Base-by-base conservation (phyloP, 805 yeast species). In the Scheffersomyces coipomensis region DNA sequence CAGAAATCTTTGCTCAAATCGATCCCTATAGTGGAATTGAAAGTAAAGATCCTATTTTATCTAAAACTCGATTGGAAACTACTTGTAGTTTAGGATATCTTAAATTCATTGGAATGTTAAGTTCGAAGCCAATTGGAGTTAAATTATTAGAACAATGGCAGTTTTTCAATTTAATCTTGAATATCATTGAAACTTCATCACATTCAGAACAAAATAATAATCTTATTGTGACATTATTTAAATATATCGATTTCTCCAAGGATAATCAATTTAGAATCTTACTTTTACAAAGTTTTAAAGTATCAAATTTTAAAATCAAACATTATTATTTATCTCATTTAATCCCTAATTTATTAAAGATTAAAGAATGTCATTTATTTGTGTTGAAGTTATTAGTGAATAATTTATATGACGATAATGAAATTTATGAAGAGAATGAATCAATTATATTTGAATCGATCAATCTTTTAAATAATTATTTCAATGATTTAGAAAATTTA, bases 1-100 rank as follows among this genome's bases (percentile, higher is more conserved):
- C 95, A 0, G 97, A 93, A 49, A 82, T 95, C 36, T 68, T 91
- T 30, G 93, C 93, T 0, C 96, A 87, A 58, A 66, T 87, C 16
- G 95, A 86, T 52, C 91, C 91, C 0, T 73, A 69, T 55, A 82
- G 89, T 54, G 95, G 95, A 0, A 76, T 88, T 23, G 64, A 73
- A 3, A 80, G 93, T 0, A 63, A 75, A 2, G 91, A 85, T 34
- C 93, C 96, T 11, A 74, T 91, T 2, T 78, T 91, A 40, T 78
- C 88, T 2, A 71, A 68, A 30, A 63, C 62, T 2, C 65, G 86
- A 26, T 59, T 91, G 33, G 78, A 78, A 27, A 67, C 71, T 0
- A 86, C 96, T 3, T 56, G 86, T 17, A 78, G 88, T 31, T 61
- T 68, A 42, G 97, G 97, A 0, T 91, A 90, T 56, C 76, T 93